Evolutionary conservation across 768 basidiomycete genomes (phyloP), one percentile per base, ranked within the genome.

Genomic region (Suillus occidentalis): DNA sequence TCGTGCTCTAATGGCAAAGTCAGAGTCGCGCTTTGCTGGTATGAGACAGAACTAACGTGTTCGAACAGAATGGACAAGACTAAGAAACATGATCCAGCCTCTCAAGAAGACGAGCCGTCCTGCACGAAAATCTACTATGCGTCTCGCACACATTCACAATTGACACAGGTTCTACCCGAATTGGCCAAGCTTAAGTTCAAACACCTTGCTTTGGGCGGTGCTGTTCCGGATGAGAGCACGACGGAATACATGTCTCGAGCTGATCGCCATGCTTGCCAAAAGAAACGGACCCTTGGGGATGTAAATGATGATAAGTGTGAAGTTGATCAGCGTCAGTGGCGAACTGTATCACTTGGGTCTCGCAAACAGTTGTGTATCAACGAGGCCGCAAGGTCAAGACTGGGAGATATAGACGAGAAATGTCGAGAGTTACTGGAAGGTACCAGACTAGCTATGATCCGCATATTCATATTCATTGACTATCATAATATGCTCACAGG

Each of bases 71-170:
- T 76, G 2, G 57, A 65, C 39, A 68, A 52, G 1, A 40, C 65
- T 1, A 34, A 7, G 39, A 67, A 68, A 28, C 55, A 28, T 36
- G 57, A 62, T 58, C 55, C 70, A 47, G 60, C 66, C 67, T 37
- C 56, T 28, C 63, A 69, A 37, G 79, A 79, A 22, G 68, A 71
- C 53, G 88, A 88, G 64, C 82, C 83, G 18, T 82, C 83, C 5
- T 91, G 90, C 71, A 90, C 87, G 43, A 92, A 94, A 81, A 89
- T 99, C 66, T 97, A 88, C 75, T 97, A 96, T 72, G 92, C 96
- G 0, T 99, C 97, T 0, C 84, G 97, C 39, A 99, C 97, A 0
- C 97, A 99, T 77, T 96, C 96, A 2, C 97, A 99, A 72, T 85
- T 99, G 4, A 83, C 95, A 2, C 97, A 99, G 74, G 83, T 99